Evolutionary conservation across 2,329 filamentous ascomycete genomes (phyloP).

Genomic region (Colletotrichum navitas): DNA sequence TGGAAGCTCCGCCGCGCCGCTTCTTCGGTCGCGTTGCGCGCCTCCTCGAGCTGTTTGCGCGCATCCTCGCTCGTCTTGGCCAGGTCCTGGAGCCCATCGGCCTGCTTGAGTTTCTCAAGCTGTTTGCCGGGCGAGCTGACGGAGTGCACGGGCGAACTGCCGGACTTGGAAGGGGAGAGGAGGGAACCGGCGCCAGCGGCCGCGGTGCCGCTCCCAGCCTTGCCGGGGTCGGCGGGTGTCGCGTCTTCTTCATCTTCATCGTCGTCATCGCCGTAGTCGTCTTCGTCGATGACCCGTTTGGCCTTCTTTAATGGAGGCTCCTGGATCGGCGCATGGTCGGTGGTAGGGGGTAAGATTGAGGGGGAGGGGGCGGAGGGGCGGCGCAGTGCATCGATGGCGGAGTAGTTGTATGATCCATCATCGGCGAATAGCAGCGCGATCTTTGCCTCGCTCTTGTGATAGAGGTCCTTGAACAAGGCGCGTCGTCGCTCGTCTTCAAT

Average conservation of each 20-base stretch:
- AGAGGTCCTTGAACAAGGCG: conserved; percentile 81
- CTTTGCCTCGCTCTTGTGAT: conserved; percentile 80
- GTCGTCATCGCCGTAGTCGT: conserved; percentile 89
- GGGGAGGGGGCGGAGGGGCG: conserved; percentile 55
- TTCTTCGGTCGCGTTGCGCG: conserved; percentile 90
- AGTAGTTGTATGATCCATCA: conserved; percentile 65
- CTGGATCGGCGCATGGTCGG: conserved; percentile 69
- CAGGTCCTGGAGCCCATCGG: conserved; percentile 62
- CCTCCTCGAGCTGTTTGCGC: conserved; percentile 92
- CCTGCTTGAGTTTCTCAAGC: conserved; percentile 65
- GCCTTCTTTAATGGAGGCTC: conserved; percentile 79
- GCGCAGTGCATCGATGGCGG: conserved; percentile 67
- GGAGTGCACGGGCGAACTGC: conserved; percentile 74
- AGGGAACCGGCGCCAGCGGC: conserved; percentile 69
- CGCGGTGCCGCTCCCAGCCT: conserved; percentile 63
- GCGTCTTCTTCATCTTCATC: conserved; percentile 80
- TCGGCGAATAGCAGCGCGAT: conserved; percentile 80
- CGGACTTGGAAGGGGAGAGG: conserved; percentile 77
- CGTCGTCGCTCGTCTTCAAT: conserved; percentile 78
- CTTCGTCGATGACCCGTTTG: conserved; percentile 83
- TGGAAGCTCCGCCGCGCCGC: conserved; percentile 91
- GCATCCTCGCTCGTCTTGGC: conserved; percentile 85
- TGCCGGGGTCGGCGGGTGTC: conserved; percentile 68
- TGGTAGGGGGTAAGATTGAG: conserved; percentile 65
- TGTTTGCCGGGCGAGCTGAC: conserved; percentile 70